These are phyloP conservation scores for Cyclotella atomus DNA, from an alignment of 108 stramenopile genomes.

Conservation along the genomic window DNA sequence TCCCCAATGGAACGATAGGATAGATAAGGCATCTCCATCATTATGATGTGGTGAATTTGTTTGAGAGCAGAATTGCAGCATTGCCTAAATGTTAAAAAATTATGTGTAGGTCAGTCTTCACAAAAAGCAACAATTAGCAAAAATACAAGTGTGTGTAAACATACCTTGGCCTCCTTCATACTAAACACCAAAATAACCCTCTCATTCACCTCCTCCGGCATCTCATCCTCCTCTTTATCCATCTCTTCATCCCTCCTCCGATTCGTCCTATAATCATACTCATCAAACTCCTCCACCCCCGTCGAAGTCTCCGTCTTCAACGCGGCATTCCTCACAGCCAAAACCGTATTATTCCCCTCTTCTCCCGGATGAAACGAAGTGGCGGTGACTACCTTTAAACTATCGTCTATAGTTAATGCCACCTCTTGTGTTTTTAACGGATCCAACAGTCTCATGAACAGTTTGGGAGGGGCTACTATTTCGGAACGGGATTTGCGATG, in stretches of 20 bases:
- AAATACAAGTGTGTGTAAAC: slow-evolving; percentile 7
- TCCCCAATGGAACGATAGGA: slow-evolving; percentile 82
- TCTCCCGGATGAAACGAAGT: slow-evolving; percentile 57
- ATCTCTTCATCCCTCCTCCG: slow-evolving; percentile 35
- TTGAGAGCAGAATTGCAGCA: slow-evolving; percentile 81
- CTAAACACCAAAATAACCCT: slow-evolving; percentile 83
- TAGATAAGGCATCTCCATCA: slow-evolving; percentile 57
- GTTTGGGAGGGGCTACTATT: slow-evolving; percentile 65
- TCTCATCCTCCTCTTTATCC: slow-evolving; percentile 28
- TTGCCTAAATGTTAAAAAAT: slow-evolving; percentile 56
- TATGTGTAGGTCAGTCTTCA: too few relatives aligned
- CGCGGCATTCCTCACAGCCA: slow-evolving; percentile 40
- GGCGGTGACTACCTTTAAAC: slow-evolving; percentile 47
- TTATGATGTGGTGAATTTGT: slow-evolving; percentile 33
- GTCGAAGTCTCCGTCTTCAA: slow-evolving; percentile 84
- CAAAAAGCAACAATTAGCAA: too few relatives aligned
- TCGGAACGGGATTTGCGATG: slow-evolving; percentile 58
- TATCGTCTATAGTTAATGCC: slow-evolving; percentile 69
- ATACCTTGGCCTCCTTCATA: slow-evolving; percentile 69
- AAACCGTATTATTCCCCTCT: slow-evolving; percentile 44
- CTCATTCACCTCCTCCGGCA: slow-evolving; percentile 69
- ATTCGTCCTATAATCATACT: slow-evolving; percentile 68
- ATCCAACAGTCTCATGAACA: slow-evolving; percentile 72
- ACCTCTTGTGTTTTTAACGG: slow-evolving; percentile 72
- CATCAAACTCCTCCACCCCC: slow-evolving; percentile 72